Evolutionary conservation across 768 basidiomycete genomes (phyloP), one percentile per base, ranked within the genome.

Genomic region (Serendipita sp.): DNA sequence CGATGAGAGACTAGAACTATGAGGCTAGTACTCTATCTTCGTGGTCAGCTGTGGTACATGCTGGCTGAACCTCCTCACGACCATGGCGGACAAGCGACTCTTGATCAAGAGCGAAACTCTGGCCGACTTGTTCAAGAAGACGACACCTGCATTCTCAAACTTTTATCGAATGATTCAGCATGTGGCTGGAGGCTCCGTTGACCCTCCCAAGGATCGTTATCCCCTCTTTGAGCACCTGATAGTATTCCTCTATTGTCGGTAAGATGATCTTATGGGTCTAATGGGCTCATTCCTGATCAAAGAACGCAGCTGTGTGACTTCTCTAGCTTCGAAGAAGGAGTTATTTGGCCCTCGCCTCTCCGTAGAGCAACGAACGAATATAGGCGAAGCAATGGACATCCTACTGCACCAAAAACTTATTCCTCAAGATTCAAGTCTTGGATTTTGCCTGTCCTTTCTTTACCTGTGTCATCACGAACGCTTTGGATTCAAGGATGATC

Each of bases 161-260:
- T 38, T 38, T 14, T 38, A 38, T 38, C 38, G 38, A 38, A 5
- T 7, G 38, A 38, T 38, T 38, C 38, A 38, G 14, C 38, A 38
- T 38, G 38, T 14, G 38, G 38, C 38, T 38, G 38, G 38, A 38
- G 38, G 38, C 7, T 38, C 14, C 38, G 38, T 38, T 5, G 38
- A 38, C 38, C 38, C 38, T 14, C 38, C 38, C 7, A 38, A 38
- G 1, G 38, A 38, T 14, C 38, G 38, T 14, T 58, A 58, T 34
- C 53, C 53, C 9, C 31, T 58, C 17, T 58, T 58, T 58, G 53
- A 58, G 26, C 53, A 58, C 53, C 33, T 58, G 1, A 28, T 58
- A 22, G n/a, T 58, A 24, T 58, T 58, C 31, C 33, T 58, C 17
- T 58, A 58, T 31, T n/a, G 22, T 11, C 53, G 33, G 45, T 48